These are phyloP conservation scores for Santalum album DNA, from an alignment of 164 flowering plant species.

Conservation along the genomic window DNA sequence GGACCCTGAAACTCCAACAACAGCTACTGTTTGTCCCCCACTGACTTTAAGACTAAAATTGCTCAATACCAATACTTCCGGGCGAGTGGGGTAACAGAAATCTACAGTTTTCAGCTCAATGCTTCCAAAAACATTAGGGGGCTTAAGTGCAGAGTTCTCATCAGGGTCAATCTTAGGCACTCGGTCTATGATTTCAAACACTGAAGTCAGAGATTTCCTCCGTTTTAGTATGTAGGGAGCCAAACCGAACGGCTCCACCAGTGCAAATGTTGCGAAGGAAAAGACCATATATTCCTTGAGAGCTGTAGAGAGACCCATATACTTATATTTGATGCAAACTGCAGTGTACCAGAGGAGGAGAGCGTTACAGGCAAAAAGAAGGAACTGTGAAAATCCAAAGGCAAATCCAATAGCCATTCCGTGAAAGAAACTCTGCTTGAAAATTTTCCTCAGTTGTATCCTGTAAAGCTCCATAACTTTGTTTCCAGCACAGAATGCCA, in stretches of 20 bases:
- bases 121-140: slow-evolving; percentile 87
- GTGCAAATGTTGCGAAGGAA: slow-evolving; percentile 93
- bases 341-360: slow-evolving; percentile 95
- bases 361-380: slow-evolving; percentile 93
- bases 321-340: slow-evolving; percentile 33
- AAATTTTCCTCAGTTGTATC: slow-evolving; percentile 56
- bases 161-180: slow-evolving; percentile 88
- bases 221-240: slow-evolving; percentile 95
- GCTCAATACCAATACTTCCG: slow-evolving; percentile 74
- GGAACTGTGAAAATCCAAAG: slow-evolving; percentile 97
- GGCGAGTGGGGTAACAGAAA: slow-evolving; percentile 89
- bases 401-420: slow-evolving; percentile 91
- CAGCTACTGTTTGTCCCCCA: slow-evolving; percentile 97
- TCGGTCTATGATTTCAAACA: slow-evolving; percentile 89
- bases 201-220: slow-evolving; percentile 73
- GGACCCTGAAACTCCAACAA: slow-evolving; percentile 95
- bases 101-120: slow-evolving; percentile 83
- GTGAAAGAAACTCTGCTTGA: slow-evolving; percentile 74
- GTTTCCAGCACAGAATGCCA: slow-evolving; percentile 94
- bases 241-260: slow-evolving; percentile 96
- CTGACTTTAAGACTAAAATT: slow-evolving; percentile 83
- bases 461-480: slow-evolving; percentile 96
- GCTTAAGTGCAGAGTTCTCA: slow-evolving; percentile 71
- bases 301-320: slow-evolving; percentile 54
- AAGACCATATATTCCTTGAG: slow-evolving; percentile 91